Conservation (phyloP, 2,329 filamentous ascomycete genomes). For the Pestalotiopsis sp. region DNA sequence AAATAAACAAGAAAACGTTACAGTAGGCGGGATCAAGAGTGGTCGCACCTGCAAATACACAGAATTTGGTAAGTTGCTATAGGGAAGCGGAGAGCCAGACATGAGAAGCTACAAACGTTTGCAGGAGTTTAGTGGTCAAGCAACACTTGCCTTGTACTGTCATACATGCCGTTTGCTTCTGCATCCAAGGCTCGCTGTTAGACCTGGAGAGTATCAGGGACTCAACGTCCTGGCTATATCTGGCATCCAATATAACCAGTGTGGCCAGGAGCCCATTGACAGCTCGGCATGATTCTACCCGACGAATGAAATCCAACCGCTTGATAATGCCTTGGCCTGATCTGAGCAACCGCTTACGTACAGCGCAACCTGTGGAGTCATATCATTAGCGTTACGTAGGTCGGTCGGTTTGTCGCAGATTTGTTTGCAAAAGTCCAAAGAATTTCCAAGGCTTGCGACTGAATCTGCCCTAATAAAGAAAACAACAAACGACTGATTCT, state of each 20-base stretch:
- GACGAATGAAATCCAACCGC: neutral
- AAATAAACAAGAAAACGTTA: too few relatives aligned
- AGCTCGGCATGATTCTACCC: neutral
- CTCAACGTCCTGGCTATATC: neutral
- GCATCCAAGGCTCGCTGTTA: too few relatives aligned
- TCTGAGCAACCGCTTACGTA: neutral
- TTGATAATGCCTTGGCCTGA: neutral
- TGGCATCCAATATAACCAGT: neutral
- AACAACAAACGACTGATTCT: neutral
- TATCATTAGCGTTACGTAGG: neutral
- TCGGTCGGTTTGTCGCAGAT: neutral
- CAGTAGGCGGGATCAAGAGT: too few relatives aligned
- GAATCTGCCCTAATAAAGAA: neutral
- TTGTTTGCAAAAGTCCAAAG: neutral
- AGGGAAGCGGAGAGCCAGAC: too few relatives aligned
- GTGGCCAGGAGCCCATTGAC: neutral
- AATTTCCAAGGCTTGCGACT: neutral
- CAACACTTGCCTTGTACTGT: too few relatives aligned
- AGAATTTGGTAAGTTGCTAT: too few relatives aligned
- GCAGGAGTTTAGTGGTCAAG: too few relatives aligned
- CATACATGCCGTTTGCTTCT: too few relatives aligned
- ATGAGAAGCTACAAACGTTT: too few relatives aligned
- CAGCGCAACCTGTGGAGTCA: neutral
- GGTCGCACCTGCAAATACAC: too few relatives aligned
- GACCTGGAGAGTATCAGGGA: neutral